Base-by-base conservation (phyloP, 345 rosid genomes). In the Gossypium raimondii region DNA sequence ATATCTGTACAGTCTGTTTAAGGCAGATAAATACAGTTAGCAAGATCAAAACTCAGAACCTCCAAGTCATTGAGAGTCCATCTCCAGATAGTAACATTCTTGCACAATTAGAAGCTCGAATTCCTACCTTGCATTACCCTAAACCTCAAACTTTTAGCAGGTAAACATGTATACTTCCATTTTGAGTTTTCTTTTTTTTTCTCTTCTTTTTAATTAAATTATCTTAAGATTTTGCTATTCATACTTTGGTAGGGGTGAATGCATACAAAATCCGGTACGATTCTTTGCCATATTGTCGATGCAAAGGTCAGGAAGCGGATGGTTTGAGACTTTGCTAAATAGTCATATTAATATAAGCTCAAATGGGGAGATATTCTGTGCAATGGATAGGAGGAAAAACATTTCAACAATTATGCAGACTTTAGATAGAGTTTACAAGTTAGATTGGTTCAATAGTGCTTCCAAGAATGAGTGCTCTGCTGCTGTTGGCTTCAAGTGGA, bases 251-350 rank as follows among this genome's bases (percentile, higher is more conserved):
- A 95, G 99, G 89, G 81, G 77, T 53, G 99, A 93, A 81, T 95
- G 99, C 76, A 80, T 61, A 14, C 80, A 78, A 47, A 95, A 90
- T 81, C 97, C 99, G 3, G 96, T 95, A 56, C 80, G 88, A 34
- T 89, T 83, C 83, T 95, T 95, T 84, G 91, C 90, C 9, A 95
- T 95, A 72, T 43, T 95, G 60, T 95, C 99, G 9, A 93, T 90
- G 97, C 99, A 95, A 82, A 90, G 99, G 83, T 95, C 99, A 0
- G 98, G 98, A 67, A 93, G 98, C 75, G 98, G 99, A 62, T 95
- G 99, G 99, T 95, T 93, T 75, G 99, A 95, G 86, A 90, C 98
- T 7, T 85, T 95, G 84, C 83, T 93, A 75, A 95, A 95, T 81
- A 95, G 96, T 82, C 99, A 95, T 78, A 73, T 68, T 59, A 95